Base-by-base conservation (phyloP, 1,284 basidiomycete species). In the Pascua sp. region DNA sequence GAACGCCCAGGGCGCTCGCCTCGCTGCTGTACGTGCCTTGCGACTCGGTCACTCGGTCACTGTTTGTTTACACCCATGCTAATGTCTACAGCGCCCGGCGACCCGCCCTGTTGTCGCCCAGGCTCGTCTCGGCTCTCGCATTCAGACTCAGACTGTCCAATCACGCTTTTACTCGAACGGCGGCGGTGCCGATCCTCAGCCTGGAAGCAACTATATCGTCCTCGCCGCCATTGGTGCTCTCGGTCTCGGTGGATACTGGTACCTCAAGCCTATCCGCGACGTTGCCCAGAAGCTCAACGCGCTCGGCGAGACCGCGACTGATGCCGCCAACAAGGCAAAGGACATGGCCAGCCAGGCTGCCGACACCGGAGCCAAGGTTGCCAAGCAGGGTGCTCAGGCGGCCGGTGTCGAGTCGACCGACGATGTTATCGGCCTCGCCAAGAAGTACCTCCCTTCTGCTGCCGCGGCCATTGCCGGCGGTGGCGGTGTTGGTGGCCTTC, bases 261-360 rank as follows among this genome's bases (percentile, higher is more conserved):
- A 72, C 65, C 47, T 76, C 32, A 77, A 77, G 60, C 75, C 74
- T 11, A 63, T 76, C n/a, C 55, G 70, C 8, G 71, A 76, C 50
- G 71, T 71, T 16, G 76, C 76, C 1, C 32, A 45, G n/a, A 61
- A 57, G 53, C 18, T 58, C 8, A 47, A 56, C 42, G 8, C 18
- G 9, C 42, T 17, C 1, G 17, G 49, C n/a, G 52, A 62, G 4
- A 11, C 18, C 24, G 54, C 49, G 4, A 7, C 53, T 49, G 42
- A 47, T 16, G 46, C 46, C 1, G 49, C 38, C 42, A 17, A 56
- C 45, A 37, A 53, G 54, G 60, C 51, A 2, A 42, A 16, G 36
- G 42, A 53, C 9, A 41, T 17, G 39, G 53, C 53, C 36, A 40
- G 52, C 52, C 11, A 48, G 16, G 54, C 32, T 7, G 47, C 24